Evolutionary conservation across 2,329 filamentous ascomycete species (phyloP).

Genomic region (Sporothrix pseudoabietina): DNA sequence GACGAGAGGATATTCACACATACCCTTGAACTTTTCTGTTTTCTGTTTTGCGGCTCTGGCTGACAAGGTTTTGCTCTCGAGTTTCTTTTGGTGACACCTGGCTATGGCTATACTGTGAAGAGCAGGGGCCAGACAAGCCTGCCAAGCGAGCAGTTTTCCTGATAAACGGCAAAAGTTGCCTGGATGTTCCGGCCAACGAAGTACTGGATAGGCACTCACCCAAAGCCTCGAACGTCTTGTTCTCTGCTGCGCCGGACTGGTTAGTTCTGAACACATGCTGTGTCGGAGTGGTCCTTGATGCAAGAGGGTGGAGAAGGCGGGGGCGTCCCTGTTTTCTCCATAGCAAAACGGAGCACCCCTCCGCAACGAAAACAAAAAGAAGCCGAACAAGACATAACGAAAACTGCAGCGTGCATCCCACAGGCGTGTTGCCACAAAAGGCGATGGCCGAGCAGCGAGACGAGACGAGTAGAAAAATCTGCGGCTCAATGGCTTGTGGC

Average conservation of each 20-base stretch:
- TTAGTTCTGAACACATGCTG: neutral
- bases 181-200: neutral
- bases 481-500: constrained; percentile 1
- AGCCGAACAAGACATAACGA: neutral
- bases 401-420: constrained; percentile 1
- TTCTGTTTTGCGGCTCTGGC: neutral
- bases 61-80: neutral
- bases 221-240: constrained; percentile 1
- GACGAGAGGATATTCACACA: neutral
- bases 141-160: neutral
- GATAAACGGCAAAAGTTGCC: neutral
- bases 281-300: constrained; percentile 1
- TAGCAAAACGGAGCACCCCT: constrained; percentile 5
- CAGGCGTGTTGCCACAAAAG: constrained; percentile 5
- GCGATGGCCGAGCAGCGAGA: neutral
- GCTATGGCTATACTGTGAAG: neutral
- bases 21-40: neutral
- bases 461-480: neutral
- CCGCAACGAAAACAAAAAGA: constrained; percentile 16
- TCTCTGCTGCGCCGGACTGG: neutral
- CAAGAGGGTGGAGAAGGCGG: constrained; percentile 29
- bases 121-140: neutral
- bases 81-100: too few species aligned
- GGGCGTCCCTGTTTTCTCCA: constrained; percentile 19
- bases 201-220: neutral